These are phyloP conservation scores for Salvia rosmarinus DNA, from an alignment of 257 asterid genomes.

Conservation along the genomic window DNA sequence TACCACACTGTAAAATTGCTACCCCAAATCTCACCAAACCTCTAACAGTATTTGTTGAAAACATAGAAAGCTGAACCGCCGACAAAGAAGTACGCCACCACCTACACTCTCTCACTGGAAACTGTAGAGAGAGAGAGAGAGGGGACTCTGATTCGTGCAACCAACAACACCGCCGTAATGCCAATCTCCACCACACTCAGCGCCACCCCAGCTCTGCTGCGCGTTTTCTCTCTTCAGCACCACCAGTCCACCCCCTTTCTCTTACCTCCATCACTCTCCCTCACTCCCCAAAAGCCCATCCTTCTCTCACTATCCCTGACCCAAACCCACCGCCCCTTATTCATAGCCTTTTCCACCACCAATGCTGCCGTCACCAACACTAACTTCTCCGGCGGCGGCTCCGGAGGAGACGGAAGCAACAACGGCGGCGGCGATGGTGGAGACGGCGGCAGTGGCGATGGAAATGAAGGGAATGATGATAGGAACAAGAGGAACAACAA, in stretches of 20 bases:
- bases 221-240: constrained; percentile 31
- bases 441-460: constrained; percentile 52
- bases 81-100: constrained; percentile 2
- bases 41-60: not conserved
- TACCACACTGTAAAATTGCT: not conserved
- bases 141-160: not conserved
- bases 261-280: constrained; percentile 28
- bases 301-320: constrained; percentile 27
- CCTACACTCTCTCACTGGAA: not conserved
- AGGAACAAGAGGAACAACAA: constrained; percentile 47
- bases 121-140: not conserved
- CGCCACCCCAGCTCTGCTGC: constrained; percentile 31
- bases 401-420: constrained; percentile 38
- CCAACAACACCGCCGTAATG: constrained; percentile 29
- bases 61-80: not conserved
- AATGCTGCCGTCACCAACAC: constrained; percentile 34
- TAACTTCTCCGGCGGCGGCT: constrained; percentile 32
- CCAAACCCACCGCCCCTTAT: constrained; percentile 27
- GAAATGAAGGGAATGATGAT: constrained; percentile 35
- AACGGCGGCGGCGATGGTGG: constrained; percentile 44
- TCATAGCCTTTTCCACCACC: constrained; percentile 43
- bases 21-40: constrained; percentile 24
- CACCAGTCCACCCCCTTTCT: constrained; percentile 11
- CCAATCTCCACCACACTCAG: constrained; percentile 43
- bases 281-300: constrained; percentile 28